phyloP scores from a whole-genome alignment of 2,329 filamentous ascomycete genomes.

The Knoxdaviesia proteae region DNA sequence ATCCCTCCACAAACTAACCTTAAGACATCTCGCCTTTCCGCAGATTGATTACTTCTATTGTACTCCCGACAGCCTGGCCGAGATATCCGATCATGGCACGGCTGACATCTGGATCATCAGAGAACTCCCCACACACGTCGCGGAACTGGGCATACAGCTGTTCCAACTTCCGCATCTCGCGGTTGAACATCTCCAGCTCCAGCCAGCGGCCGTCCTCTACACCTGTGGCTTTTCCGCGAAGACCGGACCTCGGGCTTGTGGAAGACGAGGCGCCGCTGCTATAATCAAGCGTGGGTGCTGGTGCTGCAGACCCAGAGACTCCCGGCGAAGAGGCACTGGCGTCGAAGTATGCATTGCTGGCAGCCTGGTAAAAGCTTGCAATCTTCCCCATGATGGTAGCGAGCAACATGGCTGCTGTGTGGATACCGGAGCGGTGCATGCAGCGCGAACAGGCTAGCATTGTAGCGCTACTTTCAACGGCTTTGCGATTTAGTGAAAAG shows the following conservation, averaged over 20 bases:
- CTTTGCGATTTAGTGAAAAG: constrained; percentile 23
- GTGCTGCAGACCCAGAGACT: too few relatives aligned
- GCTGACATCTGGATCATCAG: constrained; percentile 20
- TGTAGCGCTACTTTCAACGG: constrained; percentile 23
- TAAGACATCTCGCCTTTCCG: constrained; percentile 9
- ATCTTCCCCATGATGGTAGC: constrained; percentile 27
- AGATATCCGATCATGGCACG: constrained; percentile 24
- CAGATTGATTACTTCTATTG: constrained; percentile 19
- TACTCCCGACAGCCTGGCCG: constrained; percentile 19
- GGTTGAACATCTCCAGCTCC: constrained; percentile 24
- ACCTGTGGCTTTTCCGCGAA: too few relatives aligned
- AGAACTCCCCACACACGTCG: constrained; percentile 18
- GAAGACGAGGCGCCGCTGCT: too few relatives aligned
- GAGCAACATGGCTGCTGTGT: constrained; percentile 26
- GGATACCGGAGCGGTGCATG: constrained; percentile 19
- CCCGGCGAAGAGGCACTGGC: constrained; percentile 1
- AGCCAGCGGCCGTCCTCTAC: constrained; percentile 21
- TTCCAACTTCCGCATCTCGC: constrained; percentile 26
- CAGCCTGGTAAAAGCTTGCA: constrained; percentile 22
- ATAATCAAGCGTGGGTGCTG: too few relatives aligned
- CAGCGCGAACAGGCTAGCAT: constrained; percentile 25
- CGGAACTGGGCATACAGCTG: constrained; percentile 23
- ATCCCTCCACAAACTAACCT: too few relatives aligned
- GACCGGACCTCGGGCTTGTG: too few relatives aligned
- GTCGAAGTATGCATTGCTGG: constrained; percentile 18